Percentiles rank a stretch among this genome's conserved stretches.
These are phyloP conservation scores for Suillus cothurnatus DNA, from an alignment of 768 basidiomycete genomes.

Conservation along the genomic window DNA sequence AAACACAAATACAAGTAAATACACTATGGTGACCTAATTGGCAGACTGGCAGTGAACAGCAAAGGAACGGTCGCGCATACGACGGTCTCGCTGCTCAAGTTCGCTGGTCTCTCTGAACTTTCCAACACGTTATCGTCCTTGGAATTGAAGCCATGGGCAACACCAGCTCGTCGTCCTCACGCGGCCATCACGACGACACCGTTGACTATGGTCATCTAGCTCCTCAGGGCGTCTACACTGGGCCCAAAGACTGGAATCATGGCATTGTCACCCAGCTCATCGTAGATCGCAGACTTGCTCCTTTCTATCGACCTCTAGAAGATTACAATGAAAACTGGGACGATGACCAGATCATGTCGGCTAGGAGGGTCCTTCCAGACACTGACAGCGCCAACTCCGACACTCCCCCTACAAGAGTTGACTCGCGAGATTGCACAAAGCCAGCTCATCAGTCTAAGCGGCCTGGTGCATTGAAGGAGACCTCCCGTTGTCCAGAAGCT, in stretches of 20 bases:
- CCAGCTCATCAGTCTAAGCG: constrained; percentile 50
- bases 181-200: constrained; percentile 75
- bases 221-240: constrained; percentile 88
- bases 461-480: constrained; percentile 61
- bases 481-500: constrained; percentile 67
- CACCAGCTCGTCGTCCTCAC: constrained; percentile 72
- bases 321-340: constrained; percentile 91
- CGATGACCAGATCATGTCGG: constrained; percentile 82
- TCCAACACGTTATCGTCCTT: constrained; percentile 1
- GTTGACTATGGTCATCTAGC: constrained; percentile 82
- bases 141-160: constrained; percentile 66
- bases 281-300: constrained; percentile 84
- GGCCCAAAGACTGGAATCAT: constrained; percentile 88
- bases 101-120: constrained; percentile 1
- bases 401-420: constrained; percentile 34
- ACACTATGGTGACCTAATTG: constrained; percentile 15
- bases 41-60: constrained; percentile 7
- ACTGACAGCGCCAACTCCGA: constrained; percentile 48
- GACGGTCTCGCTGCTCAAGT: constrained; percentile 2
- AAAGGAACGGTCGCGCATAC: constrained; percentile 9
- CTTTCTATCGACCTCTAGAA: constrained; percentile 95
- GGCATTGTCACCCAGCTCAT: constrained; percentile 85
- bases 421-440: constrained; percentile 25
- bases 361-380: constrained; percentile 69
- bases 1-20: constrained; percentile 14